Evolutionary conservation across 208 protist genomes (phyloP).

Genomic region (Endotrypanum monterogeii): DNA sequence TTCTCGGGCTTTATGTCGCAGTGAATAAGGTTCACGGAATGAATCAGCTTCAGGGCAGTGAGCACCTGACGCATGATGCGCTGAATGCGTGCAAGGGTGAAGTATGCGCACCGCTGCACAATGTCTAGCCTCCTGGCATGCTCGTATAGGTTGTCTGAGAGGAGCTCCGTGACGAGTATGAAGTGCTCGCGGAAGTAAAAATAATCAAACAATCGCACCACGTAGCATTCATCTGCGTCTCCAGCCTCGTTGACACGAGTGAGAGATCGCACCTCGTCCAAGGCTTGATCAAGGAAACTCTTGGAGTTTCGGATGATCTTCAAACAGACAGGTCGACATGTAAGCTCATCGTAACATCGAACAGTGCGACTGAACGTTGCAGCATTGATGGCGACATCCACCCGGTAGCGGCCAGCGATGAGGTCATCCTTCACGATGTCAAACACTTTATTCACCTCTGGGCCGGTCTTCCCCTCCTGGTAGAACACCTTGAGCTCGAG

Average conservation of each 20-base stretch:
- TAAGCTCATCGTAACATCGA: slow-evolving; percentile 73
- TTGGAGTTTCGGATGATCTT: slow-evolving; percentile 96
- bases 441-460: slow-evolving; percentile 81
- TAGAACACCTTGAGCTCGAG: slow-evolving; percentile 68
- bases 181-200: slow-evolving; percentile 95
- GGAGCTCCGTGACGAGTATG: slow-evolving; percentile 93
- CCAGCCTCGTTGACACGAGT: slow-evolving; percentile 79
- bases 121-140: slow-evolving; percentile 82
- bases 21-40: slow-evolving; percentile 93
- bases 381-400: slow-evolving; percentile 82
- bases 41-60: slow-evolving; percentile 71
- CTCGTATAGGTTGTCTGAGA: slow-evolving; percentile 92
- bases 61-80: slow-evolving; percentile 75
- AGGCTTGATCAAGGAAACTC: slow-evolving; percentile 93
- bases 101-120: slow-evolving; percentile 69
- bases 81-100: slow-evolving; percentile 83
- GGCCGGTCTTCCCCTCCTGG: slow-evolving; percentile 64
- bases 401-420: slow-evolving; percentile 87
- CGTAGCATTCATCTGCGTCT: slow-evolving; percentile 61
- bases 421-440: slow-evolving; percentile 60
- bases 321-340: slow-evolving; percentile 75
- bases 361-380: slow-evolving; percentile 89
- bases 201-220: slow-evolving; percentile 85
- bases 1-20: slow-evolving; percentile 98
- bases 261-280: slow-evolving; percentile 96